phyloP scores from a whole-genome alignment of 179 eudicot genomes.

The Silene noctiflora region DNA sequence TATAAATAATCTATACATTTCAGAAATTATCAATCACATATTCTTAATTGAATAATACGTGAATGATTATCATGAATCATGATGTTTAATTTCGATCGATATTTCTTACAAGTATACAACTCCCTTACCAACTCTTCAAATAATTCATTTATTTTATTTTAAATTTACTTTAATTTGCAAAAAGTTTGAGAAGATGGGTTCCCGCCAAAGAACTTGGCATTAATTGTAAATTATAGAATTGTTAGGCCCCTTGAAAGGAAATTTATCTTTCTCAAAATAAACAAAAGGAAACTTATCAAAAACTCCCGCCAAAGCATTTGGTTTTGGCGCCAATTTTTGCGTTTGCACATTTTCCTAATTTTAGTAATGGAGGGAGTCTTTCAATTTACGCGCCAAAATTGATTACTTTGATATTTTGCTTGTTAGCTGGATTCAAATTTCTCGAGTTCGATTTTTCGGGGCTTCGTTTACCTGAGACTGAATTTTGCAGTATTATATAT shows the following conservation, averaged over 20 bases:
- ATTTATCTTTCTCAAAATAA: no score
- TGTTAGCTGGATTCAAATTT: no score
- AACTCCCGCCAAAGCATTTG: not conserved
- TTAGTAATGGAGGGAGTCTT: not conserved
- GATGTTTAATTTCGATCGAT: no score
- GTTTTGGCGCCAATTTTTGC: not conserved
- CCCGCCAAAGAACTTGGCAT: constrained; percentile 5
- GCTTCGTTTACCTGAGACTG: no score
- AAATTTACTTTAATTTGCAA: not conserved
- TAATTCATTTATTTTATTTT: not conserved
- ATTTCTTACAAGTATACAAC: not conserved
- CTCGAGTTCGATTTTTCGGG: no score
- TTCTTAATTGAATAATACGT: no score
- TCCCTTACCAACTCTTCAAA: not conserved
- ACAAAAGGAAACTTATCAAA: no score
- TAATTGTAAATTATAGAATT: not conserved
- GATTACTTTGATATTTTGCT: not conserved
- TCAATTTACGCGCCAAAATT: constrained; percentile 3
- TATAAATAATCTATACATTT: no score
- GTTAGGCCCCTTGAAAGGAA: not conserved
- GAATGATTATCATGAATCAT: no score
- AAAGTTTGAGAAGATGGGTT: not conserved
- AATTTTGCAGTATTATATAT: no score
- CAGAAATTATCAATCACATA: no score
- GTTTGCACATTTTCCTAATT: not conserved